phyloP scores from a whole-genome alignment of 345 rosid species.

The Draba incana region DNA sequence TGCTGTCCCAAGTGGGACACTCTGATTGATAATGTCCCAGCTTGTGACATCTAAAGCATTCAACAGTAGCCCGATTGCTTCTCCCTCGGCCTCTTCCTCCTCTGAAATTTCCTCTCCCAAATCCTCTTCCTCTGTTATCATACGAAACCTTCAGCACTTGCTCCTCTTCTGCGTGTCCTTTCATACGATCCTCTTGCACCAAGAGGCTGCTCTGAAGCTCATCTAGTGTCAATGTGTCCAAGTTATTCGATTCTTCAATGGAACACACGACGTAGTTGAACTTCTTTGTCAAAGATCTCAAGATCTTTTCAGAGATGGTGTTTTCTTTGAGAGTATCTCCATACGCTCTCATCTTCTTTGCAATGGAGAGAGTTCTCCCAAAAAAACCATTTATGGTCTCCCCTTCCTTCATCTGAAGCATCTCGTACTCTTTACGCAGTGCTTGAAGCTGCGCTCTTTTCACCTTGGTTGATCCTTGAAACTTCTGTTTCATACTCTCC shows the following conservation, averaged over 20 bases:
- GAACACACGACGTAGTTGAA: not conserved
- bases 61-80: not conserved
- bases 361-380: not conserved
- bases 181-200: not conserved
- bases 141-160: not conserved
- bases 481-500: not conserved
- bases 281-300: not conserved
- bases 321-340: accelerated
- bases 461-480: not conserved
- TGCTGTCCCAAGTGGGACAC: not conserved
- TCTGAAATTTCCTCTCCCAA: not conserved
- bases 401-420: not conserved
- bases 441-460: not conserved
- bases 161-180: not conserved
- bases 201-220: not conserved
- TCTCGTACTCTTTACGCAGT: not conserved
- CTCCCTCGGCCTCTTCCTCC: not conserved
- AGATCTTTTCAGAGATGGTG: not conserved
- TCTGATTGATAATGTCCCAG: not conserved
- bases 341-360: not conserved
- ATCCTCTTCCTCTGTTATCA: not conserved
- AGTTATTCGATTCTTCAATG: not conserved
- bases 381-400: not conserved
- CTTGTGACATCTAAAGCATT: constrained; percentile 9
- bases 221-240: not conserved